These are phyloP conservation scores for Puya raimondii DNA, from an alignment of 176 grass and related monocot genomes.

Conservation along the genomic window DNA sequence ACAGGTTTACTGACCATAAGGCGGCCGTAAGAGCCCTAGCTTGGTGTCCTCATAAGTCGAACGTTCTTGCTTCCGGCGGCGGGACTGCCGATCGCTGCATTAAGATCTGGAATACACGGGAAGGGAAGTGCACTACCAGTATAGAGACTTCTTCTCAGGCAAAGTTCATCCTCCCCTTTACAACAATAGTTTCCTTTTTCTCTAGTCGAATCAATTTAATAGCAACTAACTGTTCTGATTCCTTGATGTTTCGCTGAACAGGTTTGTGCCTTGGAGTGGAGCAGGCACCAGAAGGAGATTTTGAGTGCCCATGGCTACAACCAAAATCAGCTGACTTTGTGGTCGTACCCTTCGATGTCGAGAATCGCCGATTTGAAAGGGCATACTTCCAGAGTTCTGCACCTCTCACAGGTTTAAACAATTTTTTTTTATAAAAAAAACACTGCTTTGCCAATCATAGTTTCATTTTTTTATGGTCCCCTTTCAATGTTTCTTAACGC, in stretches of 20 bases:
- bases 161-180: neutral
- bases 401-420: slow-evolving; percentile 29
- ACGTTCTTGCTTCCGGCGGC: slow-evolving; percentile 27
- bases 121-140: slow-evolving; percentile 21
- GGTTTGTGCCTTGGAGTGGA: slow-evolving; percentile 40
- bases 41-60: slow-evolving; percentile 31
- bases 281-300: slow-evolving; percentile 37
- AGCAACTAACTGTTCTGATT: neutral
- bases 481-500: neutral
- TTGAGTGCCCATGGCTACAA: slow-evolving; percentile 30
- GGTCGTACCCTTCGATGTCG: slow-evolving; percentile 32
- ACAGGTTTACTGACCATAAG: slow-evolving; percentile 21
- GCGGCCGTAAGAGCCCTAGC: slow-evolving; percentile 28
- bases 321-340: slow-evolving; percentile 22
- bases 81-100: slow-evolving; percentile 18
- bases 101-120: slow-evolving; percentile 28
- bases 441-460: neutral
- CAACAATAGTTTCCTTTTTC: neutral
- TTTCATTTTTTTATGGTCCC: neutral
- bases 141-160: slow-evolving; percentile 27
- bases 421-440: neutral
- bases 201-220: neutral
- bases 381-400: slow-evolving; percentile 30
- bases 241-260: neutral
- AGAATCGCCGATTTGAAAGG: slow-evolving; percentile 31